Evolutionary conservation across 352 stramenopile genomes (phyloP).

Genomic region (Aphanomyces cochlioides): DNA sequence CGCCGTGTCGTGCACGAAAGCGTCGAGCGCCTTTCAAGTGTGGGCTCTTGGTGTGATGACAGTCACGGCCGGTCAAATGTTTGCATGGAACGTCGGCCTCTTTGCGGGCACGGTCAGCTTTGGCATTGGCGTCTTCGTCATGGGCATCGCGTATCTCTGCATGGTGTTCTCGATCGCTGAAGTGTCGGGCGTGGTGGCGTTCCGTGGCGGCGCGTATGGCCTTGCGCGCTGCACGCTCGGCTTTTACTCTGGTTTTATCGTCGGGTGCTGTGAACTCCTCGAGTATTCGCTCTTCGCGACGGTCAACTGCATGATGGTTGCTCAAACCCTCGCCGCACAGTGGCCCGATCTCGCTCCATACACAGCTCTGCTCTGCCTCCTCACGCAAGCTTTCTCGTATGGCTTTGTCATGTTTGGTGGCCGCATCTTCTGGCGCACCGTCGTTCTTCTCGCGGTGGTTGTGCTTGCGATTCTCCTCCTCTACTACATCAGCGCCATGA

Average conservation of each 20-base stretch:
- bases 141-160: conserved; percentile 40
- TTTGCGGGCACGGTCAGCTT: conserved; percentile 43
- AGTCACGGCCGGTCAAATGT: conserved; percentile 17
- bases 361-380: conserved; percentile 31
- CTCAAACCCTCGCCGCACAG: conserved; percentile 34
- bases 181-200: conserved; percentile 20
- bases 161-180: conserved; percentile 31
- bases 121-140: conserved; percentile 44
- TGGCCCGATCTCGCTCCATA: conserved; percentile 26
- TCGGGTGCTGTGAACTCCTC: conserved; percentile 20
- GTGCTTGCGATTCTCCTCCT: conserved; percentile 34
- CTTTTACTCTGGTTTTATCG: conserved; percentile 24
- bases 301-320: neutral
- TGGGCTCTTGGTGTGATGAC: conserved; percentile 22
- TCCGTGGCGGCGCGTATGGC: conserved; percentile 27
- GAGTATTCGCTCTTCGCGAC: conserved; percentile 25
- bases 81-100: conserved; percentile 25
- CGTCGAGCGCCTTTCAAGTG: conserved; percentile 1
- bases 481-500: conserved; percentile 1
- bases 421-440: conserved; percentile 36
- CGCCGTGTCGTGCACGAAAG: too few relatives aligned
- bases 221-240: conserved; percentile 25
- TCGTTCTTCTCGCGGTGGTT: conserved; percentile 26
- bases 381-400: conserved; percentile 34
- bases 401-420: conserved; percentile 35